Evolutionary conservation across 2,329 filamentous ascomycete genomes (phyloP).

Genomic region (Xylariaceae sp.): DNA sequence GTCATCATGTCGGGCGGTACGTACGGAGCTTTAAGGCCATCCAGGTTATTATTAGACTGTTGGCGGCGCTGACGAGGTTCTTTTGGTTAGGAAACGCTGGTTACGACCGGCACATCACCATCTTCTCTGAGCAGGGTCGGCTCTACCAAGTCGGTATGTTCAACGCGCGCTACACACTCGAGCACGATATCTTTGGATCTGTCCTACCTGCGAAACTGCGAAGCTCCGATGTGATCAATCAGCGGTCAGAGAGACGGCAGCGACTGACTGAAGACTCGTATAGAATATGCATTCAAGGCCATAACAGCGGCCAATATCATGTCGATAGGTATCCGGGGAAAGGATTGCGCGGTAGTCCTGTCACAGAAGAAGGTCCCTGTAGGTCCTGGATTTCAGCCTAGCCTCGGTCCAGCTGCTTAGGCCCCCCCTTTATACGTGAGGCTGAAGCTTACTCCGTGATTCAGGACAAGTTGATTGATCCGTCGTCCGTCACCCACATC

Average conservation of each 20-base stretch:
- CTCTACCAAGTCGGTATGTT: conserved; percentile 98
- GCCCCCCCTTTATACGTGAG: conserved; percentile 12
- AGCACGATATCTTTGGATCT: conserved; percentile 7
- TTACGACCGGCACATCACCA: conserved; percentile 98
- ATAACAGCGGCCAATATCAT: conserved; percentile 99
- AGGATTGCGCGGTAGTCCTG: conserved; percentile 93
- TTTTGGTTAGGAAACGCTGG: conserved; percentile 64
- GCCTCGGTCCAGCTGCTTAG: conserved; percentile 12
- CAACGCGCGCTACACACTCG: conserved; percentile 8
- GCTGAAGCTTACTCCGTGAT: conserved; percentile 32
- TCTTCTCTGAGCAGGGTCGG: conserved; percentile 97
- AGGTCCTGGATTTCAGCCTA: conserved; percentile 41
- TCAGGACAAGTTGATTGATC: conserved; percentile 98
- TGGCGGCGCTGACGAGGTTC: conserved; percentile 27
- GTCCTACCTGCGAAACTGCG: conserved; percentile 12
- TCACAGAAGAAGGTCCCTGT: conserved; percentile 99
- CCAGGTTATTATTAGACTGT: conserved; percentile 15
- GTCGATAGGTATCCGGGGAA: conserved; percentile 90
- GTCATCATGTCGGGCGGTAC: conserved; percentile 47
- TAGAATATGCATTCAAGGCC: conserved; percentile 99
- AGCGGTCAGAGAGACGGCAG: conserved; percentile 14
- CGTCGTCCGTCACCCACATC: conserved; percentile 92
- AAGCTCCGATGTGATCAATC: conserved; percentile 1
- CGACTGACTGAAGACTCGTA: conserved; percentile 25
- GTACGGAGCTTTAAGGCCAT: conserved; percentile 12